These are phyloP conservation scores for Stylosanthes scabra DNA, from an alignment of 331 rosid species.

Conservation along the genomic window DNA sequence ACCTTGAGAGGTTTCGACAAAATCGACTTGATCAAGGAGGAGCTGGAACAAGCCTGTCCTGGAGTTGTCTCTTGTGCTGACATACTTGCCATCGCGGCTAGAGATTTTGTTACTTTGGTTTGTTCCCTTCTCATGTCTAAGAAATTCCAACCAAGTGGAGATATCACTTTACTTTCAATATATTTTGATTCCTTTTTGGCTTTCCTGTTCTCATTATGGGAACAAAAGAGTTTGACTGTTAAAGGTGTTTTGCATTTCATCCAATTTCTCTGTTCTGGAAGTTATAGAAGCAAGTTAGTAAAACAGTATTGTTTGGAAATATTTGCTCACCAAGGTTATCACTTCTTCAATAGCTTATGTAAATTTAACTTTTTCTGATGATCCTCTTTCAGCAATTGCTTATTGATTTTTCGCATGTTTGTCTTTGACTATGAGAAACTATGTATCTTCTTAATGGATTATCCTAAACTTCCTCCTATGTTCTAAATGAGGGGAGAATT, in stretches of 20 bases:
- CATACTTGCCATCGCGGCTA: conserved; percentile 69
- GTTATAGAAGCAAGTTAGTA: no score
- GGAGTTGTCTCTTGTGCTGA: conserved; percentile 86
- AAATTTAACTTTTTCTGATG: not conserved
- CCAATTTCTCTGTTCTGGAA: not conserved
- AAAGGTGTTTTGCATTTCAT: conserved; percentile 13
- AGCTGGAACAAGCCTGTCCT: conserved; percentile 73
- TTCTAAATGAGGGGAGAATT: no score
- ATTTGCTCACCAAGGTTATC: conserved; percentile 4
- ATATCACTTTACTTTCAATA: not conserved
- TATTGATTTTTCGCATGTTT: not conserved
- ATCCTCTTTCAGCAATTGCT: conserved; percentile 2
- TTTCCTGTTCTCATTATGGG: conserved; percentile 5
- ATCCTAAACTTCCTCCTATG: no score
- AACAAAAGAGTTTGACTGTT: conserved; percentile 11
- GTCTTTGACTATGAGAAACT: not conserved
- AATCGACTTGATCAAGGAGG: conserved; percentile 75
- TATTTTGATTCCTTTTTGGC: not conserved
- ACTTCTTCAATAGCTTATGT: not conserved
- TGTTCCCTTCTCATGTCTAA: conserved; percentile 18
- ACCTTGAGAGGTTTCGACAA: conserved; percentile 72
- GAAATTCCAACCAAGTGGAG: not conserved
- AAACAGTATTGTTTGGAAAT: no score
- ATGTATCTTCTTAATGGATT: no score
- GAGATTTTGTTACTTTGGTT: conserved; percentile 80